Evolutionary conservation across 495 filamentous ascomycete species (phyloP), one percentile per base, ranked within the genome.

Genomic region (Cercophora samala): DNA sequence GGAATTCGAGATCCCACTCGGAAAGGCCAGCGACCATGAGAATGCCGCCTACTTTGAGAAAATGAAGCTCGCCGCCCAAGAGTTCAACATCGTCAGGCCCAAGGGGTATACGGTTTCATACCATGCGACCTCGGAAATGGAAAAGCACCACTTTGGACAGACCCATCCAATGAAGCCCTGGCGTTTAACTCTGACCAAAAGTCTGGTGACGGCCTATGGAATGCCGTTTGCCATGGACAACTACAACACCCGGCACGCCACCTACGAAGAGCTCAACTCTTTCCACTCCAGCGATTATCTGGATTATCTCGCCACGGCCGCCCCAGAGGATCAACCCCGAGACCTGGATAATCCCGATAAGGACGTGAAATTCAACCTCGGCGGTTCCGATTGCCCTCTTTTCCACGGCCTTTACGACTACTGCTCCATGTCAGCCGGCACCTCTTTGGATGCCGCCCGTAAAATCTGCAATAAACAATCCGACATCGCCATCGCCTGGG

Each of bases 111-210:
- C 80, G 24, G 93, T 99, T n/a, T 98, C 95, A 53, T 98, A 91
- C 83, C 95, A 99, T 77, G 91, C 92, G 74, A 97, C 97, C 75
- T 89, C 93, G n/a, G 87, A 91, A 61, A 95, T 97, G 76, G 95
- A 99, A 80, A 88, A 89, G 74, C 93, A 97, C 76, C 95, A 99
- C 76, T 99, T 99, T 73, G 95, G 95, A 66, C 89, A 89, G 74
- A 89, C 89, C 19, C 95, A 99, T 79, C 95, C 95, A 18, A 99
- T 99, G 95, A 99, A 99, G 73, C 95, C 95, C 66, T 98, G 94
- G 94, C 91, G 95, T 18, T 83, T 99, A 66, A 97, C 92, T 13
- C 86, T 99, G 54, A 95, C 95, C 66, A 99, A 99, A 75, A 89
- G 94, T 74, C 85, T 99, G 51, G 91, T 99, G 58, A 87, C 95